Percentiles rank a stretch among this genome's conserved stretches.
These are phyloP conservation scores for Cercospora canescens DNA, from an alignment of 2,329 filamentous ascomycete genomes.

Conservation along the genomic window DNA sequence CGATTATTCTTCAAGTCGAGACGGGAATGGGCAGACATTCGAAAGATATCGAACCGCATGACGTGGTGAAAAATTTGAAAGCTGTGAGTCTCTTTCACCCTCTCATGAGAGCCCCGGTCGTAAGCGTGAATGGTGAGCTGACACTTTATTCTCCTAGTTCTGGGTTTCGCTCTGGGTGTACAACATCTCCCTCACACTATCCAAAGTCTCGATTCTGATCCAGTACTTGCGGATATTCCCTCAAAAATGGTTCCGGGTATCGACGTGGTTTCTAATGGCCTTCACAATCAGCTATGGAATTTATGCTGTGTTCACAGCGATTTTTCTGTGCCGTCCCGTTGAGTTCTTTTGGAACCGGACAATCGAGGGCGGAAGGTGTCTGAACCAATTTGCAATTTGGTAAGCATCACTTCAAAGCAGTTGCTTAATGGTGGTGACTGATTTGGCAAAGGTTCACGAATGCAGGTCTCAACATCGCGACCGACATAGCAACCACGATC, in stretches of 20 bases:
- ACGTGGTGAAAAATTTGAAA: conserved; percentile 22
- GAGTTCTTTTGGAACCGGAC: conserved; percentile 43
- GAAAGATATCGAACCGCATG: conserved; percentile 13
- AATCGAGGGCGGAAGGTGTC: conserved; percentile 37
- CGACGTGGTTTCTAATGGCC: conserved; percentile 31
- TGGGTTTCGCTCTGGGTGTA: conserved; percentile 34
- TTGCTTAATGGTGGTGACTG: background rate
- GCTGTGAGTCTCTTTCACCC: conserved; percentile 16
- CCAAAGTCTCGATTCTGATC: conserved; percentile 49
- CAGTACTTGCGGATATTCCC: conserved; percentile 53
- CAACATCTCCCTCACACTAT: conserved; percentile 40
- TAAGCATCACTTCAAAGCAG: conserved; percentile 19
- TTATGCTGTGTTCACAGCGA: conserved; percentile 38
- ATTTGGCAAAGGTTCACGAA: conserved; percentile 36
- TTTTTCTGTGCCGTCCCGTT: conserved; percentile 45
- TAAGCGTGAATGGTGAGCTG: background rate
- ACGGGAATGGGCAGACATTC: conserved; percentile 26
- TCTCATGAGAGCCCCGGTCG: too few relatives aligned
- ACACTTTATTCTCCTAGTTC: conserved; percentile 10
- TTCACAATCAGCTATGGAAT: conserved; percentile 37
- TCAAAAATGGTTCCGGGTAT: conserved; percentile 38
- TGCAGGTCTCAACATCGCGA: conserved; percentile 38
- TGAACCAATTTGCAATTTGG: conserved; percentile 45
- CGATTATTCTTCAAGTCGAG: conserved; percentile 24
- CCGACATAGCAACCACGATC: conserved; percentile 37